Percentiles rank a stretch among this genome's conserved stretches.
phyloP scores from a whole-genome alignment of 352 stramenopile genomes.

The Phytophthora lateralis region DNA sequence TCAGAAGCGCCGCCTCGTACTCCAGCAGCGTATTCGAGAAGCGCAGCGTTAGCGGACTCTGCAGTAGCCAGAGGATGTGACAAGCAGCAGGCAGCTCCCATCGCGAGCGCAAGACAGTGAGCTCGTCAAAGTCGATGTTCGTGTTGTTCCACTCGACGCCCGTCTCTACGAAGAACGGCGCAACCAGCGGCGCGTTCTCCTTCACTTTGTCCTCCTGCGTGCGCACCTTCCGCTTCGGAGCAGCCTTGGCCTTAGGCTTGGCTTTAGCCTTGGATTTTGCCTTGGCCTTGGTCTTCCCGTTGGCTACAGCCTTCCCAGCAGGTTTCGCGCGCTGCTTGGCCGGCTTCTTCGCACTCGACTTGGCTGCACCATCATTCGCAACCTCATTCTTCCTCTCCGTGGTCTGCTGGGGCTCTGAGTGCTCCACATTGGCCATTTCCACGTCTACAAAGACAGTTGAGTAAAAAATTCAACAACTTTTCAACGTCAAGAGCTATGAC shows the following conservation, averaged over 20 bases:
- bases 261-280: constrained; percentile 24
- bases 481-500: neutral
- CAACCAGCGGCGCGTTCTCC: constrained; percentile 61
- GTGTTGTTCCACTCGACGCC: constrained; percentile 70
- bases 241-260: constrained; percentile 38
- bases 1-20: constrained; percentile 82
- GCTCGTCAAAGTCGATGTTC: constrained; percentile 80
- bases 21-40: constrained; percentile 82
- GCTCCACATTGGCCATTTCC: constrained; percentile 24
- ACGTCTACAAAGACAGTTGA: constrained; percentile 21
- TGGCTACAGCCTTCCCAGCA: constrained; percentile 19
- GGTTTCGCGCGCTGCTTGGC: constrained; percentile 37
- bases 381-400: neutral
- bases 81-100: constrained; percentile 82
- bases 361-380: constrained; percentile 1
- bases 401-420: neutral
- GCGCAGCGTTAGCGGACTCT: constrained; percentile 77
- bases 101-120: constrained; percentile 58
- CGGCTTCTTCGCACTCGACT: constrained; percentile 20
- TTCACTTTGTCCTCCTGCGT: constrained; percentile 57
- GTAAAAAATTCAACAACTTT: constrained; percentile 27
- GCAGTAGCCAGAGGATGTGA: constrained; percentile 86
- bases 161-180: constrained; percentile 75
- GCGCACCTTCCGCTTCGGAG: constrained; percentile 65
- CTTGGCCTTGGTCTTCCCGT: constrained; percentile 32